A percentile compares a stretch with the other conserved stretches of the same genome.
phyloP scores from a whole-genome alignment of 768 basidiomycete genomes.

The Termitomyces heimii region DNA sequence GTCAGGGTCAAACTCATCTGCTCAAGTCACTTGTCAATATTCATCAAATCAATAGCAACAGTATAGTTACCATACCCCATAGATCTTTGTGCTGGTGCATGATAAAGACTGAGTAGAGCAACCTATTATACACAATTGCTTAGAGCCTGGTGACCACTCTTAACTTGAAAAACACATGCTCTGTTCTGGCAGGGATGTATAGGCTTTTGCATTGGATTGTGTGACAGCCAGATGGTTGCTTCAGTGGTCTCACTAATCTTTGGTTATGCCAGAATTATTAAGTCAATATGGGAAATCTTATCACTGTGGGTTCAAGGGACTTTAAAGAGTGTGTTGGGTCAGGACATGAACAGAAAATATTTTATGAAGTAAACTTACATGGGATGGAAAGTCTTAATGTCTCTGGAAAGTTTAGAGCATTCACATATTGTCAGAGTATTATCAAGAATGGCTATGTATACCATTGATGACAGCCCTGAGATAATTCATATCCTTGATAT shows the following conservation, averaged over 20 bases:
- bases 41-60: not conserved
- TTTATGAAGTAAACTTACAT: slow-evolving; percentile 29
- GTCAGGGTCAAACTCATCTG: slow-evolving; percentile 64
- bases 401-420: slow-evolving; percentile 23
- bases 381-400: slow-evolving; percentile 49
- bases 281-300: not conserved
- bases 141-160: not conserved
- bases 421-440: not conserved
- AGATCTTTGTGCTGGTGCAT: slow-evolving; percentile 63
- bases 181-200: slow-evolving; percentile 48
- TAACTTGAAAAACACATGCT: slow-evolving; percentile 20
- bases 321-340: slow-evolving; percentile 6
- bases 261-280: not conserved
- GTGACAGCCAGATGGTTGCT: slow-evolving; percentile 41
- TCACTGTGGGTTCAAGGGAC: slow-evolving; percentile 44
- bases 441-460: slow-evolving; percentile 13
- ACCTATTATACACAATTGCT: slow-evolving; percentile 17
- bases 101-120: slow-evolving; percentile 49
- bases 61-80: slow-evolving; percentile 56
- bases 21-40: slow-evolving; percentile 22
- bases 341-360: not conserved
- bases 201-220: slow-evolving; percentile 38
- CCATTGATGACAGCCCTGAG: slow-evolving; percentile 65
- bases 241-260: slow-evolving; percentile 36
- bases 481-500: slow-evolving; percentile 59